Evolutionary conservation across 192 early-diverging fungal genomes (phyloP).

Genomic region (Backusella sp.): DNA sequence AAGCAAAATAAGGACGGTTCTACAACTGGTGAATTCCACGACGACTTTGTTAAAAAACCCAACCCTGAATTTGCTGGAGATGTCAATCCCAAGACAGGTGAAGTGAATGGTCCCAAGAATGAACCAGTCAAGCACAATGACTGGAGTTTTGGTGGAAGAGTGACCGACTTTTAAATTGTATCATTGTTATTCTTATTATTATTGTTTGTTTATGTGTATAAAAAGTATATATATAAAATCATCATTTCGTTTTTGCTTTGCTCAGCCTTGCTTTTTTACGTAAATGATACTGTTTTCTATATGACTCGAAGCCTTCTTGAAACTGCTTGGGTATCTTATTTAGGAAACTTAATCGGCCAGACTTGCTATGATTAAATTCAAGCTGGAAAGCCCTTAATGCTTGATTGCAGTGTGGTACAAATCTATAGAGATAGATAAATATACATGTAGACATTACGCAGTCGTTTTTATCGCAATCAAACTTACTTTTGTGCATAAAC

Average conservation of each 20-base stretch:
- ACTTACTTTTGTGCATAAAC: conserved; percentile 55
- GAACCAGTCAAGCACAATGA: conserved; percentile 83
- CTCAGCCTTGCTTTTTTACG: conserved; percentile 44
- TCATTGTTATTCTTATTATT: background rate
- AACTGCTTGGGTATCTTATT: conserved; percentile 52
- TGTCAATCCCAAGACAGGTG: conserved; percentile 75
- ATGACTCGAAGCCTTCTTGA: conserved; percentile 52
- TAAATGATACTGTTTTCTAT: conserved; percentile 47
- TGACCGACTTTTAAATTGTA: conserved; percentile 55
- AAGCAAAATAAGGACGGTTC: conserved; percentile 27
- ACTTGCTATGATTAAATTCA: conserved; percentile 47
- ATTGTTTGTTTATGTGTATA: conserved; percentile 16
- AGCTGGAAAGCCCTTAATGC: conserved; percentile 55
- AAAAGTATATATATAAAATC: background rate
- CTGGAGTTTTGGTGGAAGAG: conserved; percentile 69
- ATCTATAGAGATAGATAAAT: conserved; percentile 35
- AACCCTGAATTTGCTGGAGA: conserved; percentile 69
- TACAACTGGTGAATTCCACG: conserved; percentile 35
- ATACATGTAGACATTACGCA: background rate
- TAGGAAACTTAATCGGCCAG: conserved; percentile 48
- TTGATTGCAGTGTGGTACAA: conserved; percentile 58
- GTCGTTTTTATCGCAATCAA: background rate
- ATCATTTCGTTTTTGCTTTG: conserved; percentile 20
- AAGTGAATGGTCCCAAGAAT: conserved; percentile 77
- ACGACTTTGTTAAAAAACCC: conserved; percentile 47